Evolutionary conservation across 2,329 filamentous ascomycete species (phyloP), one percentile per base, ranked within the genome.

Genomic region (Ustulina deusta): DNA sequence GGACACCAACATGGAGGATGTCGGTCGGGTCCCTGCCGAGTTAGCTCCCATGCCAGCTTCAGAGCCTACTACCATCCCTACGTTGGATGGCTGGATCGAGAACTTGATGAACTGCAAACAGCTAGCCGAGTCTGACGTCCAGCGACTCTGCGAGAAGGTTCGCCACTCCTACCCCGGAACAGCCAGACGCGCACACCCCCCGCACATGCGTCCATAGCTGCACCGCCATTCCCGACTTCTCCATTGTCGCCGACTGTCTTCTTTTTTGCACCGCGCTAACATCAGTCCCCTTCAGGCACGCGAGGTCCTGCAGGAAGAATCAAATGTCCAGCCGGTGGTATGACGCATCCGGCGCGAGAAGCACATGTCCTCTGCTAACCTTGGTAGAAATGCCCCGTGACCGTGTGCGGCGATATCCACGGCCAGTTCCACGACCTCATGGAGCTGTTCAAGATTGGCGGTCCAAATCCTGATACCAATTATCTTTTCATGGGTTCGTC

Each of bases 1-100:
- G 94, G 95, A 99, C 83, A 97, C 94, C 79, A 97, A 97, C 83
- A 99, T 99, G 96, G 95, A 97, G 85, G 96, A 99, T 81, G 94
- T 97, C 76, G 92, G 91, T 78, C 93, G 94, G 83, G 90, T 92
- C 77, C 92, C 94, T 73, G 88, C 93, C 79, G 91, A 91, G 78
- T 83, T 97, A 75, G 89, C 91, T 68, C 89, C 93, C 58, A 85
- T 89, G 63, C 87, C 89, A 77, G 78, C 82, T 68, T 77, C 82
- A 38, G 96, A 98, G 84, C 92, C 95, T 63, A 90, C 94, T 69
- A 93, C 94, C 74, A 96, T 97, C 84, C 90, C 92, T 69, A 97
- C 93, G 69, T 87, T 99, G 71, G 96, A 99, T 80, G 94, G 94
- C 78, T 99, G 96, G 96, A 98, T 99, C 80, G 95, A 97, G 87